Percentiles rank a stretch among this genome's conserved stretches.
phyloP scores from a whole-genome alignment of 768 basidiomycete species.

The Daedaleopsis nitida region DNA sequence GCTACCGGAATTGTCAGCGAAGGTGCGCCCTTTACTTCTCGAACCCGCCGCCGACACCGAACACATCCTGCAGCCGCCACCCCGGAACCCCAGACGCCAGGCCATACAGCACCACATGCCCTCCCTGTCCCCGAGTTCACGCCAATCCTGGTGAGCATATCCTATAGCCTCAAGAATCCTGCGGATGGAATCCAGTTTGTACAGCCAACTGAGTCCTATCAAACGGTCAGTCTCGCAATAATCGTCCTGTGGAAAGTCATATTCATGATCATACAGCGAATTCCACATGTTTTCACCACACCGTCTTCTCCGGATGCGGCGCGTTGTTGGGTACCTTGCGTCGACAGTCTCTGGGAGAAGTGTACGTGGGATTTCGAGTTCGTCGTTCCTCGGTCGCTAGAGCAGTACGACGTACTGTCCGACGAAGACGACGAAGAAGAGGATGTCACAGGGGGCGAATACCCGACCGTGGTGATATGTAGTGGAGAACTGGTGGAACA shows the following conservation, averaged over 20 bases:
- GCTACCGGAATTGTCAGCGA: slow-evolving; percentile 53
- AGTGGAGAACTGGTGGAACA: slow-evolving; percentile 96
- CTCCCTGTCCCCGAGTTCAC: slow-evolving; percentile 62
- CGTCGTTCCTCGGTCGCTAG: slow-evolving; percentile 83
- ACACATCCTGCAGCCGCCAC: slow-evolving; percentile 52
- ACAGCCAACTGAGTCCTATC: slow-evolving; percentile 77
- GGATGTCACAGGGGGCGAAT: slow-evolving; percentile 45
- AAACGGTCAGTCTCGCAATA: slow-evolving; percentile 63
- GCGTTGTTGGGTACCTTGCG: slow-evolving; percentile 98
- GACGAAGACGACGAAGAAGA: slow-evolving; percentile 52
- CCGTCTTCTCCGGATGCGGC: slow-evolving; percentile 88
- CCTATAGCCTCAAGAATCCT: slow-evolving; percentile 81
- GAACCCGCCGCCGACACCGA: not conserved
- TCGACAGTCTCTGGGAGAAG: slow-evolving; percentile 93
- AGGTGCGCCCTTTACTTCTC: slow-evolving; percentile 40
- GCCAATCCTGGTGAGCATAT: slow-evolving; percentile 74
- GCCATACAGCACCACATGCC: slow-evolving; percentile 34
- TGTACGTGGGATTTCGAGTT: slow-evolving; percentile 99
- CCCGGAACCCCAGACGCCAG: slow-evolving; percentile 80
- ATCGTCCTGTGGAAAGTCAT: not conserved
- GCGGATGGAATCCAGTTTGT: slow-evolving; percentile 87
- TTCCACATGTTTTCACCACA: slow-evolving; percentile 91
- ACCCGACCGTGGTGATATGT: slow-evolving; percentile 85
- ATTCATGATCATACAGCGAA: slow-evolving; percentile 54
- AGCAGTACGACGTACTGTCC: slow-evolving; percentile 56